Conservation (phyloP, 768 basidiomycete genomes). For the Rhizopogon roseolus region DNA sequence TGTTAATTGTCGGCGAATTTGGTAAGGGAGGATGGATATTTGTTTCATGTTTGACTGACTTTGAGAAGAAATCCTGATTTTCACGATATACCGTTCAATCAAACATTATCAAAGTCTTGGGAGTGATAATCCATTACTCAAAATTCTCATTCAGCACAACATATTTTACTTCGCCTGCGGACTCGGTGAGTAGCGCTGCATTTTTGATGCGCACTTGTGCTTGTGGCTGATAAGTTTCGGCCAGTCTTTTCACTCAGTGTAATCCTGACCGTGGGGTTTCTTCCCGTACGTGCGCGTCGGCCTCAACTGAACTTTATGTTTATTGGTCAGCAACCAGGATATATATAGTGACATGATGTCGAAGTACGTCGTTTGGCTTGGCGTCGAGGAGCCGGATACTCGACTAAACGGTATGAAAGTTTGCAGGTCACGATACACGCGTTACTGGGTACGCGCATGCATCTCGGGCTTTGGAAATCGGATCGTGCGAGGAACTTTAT, state of each 20-base stretch:
- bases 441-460: conserved; percentile 1
- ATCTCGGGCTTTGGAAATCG: conserved; percentile 1
- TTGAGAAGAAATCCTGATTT: neutral
- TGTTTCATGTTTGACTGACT: neutral
- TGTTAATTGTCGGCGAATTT: neutral
- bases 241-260: conserved; percentile 1
- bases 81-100: conserved; percentile 1
- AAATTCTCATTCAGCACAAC: conserved; percentile 1
- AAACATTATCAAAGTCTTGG: neutral
- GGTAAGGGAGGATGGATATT: neutral
- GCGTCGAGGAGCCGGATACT: neutral
- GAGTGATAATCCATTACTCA: neutral
- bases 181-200: neutral
- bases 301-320: neutral
- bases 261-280: neutral
- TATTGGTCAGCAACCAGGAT: neutral
- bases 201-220: neutral
- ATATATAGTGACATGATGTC: neutral
- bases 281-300: neutral
- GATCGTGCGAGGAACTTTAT: neutral
- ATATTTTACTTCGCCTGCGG: conserved; percentile 3
- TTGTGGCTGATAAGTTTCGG: neutral
- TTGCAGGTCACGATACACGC: conserved; percentile 1
- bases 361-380: neutral
- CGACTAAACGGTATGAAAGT: neutral